Base-by-base conservation (phyloP, 164 flowering plant genomes). In the Liriodendron chinense region DNA sequence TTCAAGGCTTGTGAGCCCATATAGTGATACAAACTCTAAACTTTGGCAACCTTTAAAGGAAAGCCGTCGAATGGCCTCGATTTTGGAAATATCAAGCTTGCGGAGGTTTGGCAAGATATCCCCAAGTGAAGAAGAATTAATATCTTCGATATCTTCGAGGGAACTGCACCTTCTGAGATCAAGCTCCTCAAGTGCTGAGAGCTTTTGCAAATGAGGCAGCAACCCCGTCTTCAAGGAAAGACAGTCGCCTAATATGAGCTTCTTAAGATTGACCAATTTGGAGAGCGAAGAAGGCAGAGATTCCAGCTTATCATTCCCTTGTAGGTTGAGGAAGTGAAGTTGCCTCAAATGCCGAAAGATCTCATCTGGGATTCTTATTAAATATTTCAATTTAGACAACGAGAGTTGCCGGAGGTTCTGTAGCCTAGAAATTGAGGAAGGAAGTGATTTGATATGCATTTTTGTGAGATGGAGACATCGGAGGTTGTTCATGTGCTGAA, bases 11-110 rank as follows among this genome's bases (percentile, higher is more conserved):
- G 9, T 23, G 13, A 64, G 28, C 22, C 13, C 12, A 4, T 0
- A 9, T 18, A 67, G 14, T 24, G 0, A 0, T 7, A 67, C 14
- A 2, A 9, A 2, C 70, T 67, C 70, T n/a, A 67, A 25, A 48
- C 70, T 67, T 28, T 13, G 70, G 70, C 21, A 28, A 67, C n/a
- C 70, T 67, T 47, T 67, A 5, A 67, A 26, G 21, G 48, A 67
- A 47, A 67, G 70, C 0, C 48, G 21, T 4, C 1, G 16, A 34
- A 28, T 26, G 2, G 16, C 26, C 26, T 21, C 16, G 16, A 14
- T 64, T 24, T 67, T 0, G 47, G 49, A 34, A 13, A 67, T 14
- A 6, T 18, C 3, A 7, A 67, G 47, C 12, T 2, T 26, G 26
- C 48, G 70, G 14, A 67, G 70, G 23, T 67, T 67, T 16, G 70